Base-by-base conservation (phyloP, 2,329 filamentous ascomycete species). In the Diplocarpon rosae region DNA sequence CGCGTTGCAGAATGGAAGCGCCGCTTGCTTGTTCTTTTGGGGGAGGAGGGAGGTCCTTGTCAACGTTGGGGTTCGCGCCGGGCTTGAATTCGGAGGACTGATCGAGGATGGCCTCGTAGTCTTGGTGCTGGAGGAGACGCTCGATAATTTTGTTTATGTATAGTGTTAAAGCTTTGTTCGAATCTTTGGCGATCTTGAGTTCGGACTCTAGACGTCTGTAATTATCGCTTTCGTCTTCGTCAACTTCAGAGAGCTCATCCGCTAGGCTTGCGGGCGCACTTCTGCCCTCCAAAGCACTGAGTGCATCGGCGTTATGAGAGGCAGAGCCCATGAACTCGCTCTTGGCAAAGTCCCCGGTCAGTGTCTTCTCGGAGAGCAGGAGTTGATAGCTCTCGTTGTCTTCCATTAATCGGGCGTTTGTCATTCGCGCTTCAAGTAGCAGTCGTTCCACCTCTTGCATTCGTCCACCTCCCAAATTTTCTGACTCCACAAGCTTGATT, bases 111-210 rank as follows among this genome's bases (percentile, higher is more conserved):
- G 86, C 80, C 66, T 98, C 90, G 55, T 95, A 96, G 55, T 94
- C 89, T 59, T 94, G 85, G 65, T 95, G 85, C 61, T 94, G 85
- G 50, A 98, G 75, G 36, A 98, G 77, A 45, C 92, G 84, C 63
- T 92, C 92, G 62, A 98, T 95, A 63, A 98, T 96, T 69, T 92
- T 94, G 75, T 96, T 95, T 70, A 98, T 95, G 69, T 98, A 98
- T 53, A 96, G 72, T 17, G 88, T 94, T 56, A 98, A 72, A 27
- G 92, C 92, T 70, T 96, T 96, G 71, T 98, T 96, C 69, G 95
- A 83, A 62, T 95, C 90, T 67, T 85, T 90, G 56, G 86, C 70
- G 8, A 76, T 73, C 64, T 84, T 87, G 54, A 92, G 65, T 57
- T 96, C 90, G 10, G 72, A 66, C 62, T 95, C 89, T 11, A 92